phyloP scores from a whole-genome alignment of 1,139 yeast genomes.

The Taiozyma onychis region DNA sequence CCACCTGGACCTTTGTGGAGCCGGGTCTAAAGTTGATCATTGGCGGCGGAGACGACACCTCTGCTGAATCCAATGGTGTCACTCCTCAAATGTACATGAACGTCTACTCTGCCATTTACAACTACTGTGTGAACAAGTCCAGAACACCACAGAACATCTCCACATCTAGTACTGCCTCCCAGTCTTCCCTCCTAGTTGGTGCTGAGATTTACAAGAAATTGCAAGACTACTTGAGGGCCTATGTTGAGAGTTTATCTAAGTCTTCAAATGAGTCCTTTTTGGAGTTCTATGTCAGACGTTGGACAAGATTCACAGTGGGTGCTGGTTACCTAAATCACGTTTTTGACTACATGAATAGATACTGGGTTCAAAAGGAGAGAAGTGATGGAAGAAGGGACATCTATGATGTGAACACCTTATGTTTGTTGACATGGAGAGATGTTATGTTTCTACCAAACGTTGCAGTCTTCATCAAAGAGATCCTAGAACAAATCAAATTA shows the following conservation, averaged over 20 bases:
- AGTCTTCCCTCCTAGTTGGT: conserved; percentile 53
- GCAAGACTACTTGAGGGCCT: conserved; percentile 57
- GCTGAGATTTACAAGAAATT: conserved; percentile 80
- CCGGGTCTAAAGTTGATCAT: conserved; percentile 68
- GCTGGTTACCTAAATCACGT: conserved; percentile 91
- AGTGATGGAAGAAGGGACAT: conserved; percentile 92
- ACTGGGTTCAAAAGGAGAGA: conserved; percentile 96
- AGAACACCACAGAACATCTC: conserved; percentile 38
- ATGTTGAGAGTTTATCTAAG: conserved; percentile 45
- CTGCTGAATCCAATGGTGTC: conserved; percentile 47
- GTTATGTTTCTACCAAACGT: conserved; percentile 70
- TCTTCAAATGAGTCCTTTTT: conserved; percentile 63
- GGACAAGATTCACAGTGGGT: conserved; percentile 89
- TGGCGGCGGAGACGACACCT: conserved; percentile 50
- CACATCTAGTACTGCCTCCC: conserved; percentile 23
- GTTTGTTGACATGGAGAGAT: conserved; percentile 83
- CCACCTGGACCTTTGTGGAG: conserved; percentile 73
- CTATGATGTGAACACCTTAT: conserved; percentile 85
- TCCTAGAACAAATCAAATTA: conserved; percentile 65
- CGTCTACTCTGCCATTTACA: conserved; percentile 82
- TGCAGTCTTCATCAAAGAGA: conserved; percentile 56
- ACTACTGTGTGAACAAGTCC: conserved; percentile 85
- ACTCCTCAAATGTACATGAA: conserved; percentile 70
- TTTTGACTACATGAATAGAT: conserved; percentile 91
- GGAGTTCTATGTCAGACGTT: conserved; percentile 78